phyloP scores from a whole-genome alignment of 2,329 filamentous ascomycete species.

The Neofusicoccum umdonicola region DNA sequence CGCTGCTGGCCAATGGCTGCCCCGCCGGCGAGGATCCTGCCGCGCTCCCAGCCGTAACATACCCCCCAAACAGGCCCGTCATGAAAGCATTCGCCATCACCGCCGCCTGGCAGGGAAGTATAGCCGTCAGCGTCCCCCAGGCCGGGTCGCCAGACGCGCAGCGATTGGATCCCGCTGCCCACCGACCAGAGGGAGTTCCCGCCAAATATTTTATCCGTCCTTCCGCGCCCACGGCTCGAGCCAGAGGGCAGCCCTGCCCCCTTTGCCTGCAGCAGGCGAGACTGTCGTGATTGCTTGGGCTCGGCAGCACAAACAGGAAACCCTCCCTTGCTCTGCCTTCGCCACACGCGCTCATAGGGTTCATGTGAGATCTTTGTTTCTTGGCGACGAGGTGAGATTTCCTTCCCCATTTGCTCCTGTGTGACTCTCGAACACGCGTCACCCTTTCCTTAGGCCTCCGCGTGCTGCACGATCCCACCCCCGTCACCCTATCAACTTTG shows the following conservation, averaged over 20 bases:
- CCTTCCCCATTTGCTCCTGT: neutral
- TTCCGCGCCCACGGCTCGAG: constrained; percentile 5
- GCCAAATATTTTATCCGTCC: neutral
- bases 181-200: neutral
- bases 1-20: neutral
- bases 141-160: neutral
- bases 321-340: constrained; percentile 6
- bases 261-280: constrained; percentile 2
- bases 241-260: neutral
- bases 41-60: neutral
- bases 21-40: neutral
- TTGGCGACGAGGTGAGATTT: constrained; percentile 2
- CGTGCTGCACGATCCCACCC: neutral
- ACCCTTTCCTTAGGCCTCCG: neutral
- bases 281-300: neutral
- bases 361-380: neutral
- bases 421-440: constrained; percentile 6
- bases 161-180: neutral
- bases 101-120: constrained; percentile 6
- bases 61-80: neutral
- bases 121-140: neutral
- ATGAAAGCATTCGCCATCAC: neutral
- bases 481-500: neutral
- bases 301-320: neutral
- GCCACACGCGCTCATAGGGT: neutral